Conservation (phyloP, 345 rosid species). For the Salix koriyanagi region DNA sequence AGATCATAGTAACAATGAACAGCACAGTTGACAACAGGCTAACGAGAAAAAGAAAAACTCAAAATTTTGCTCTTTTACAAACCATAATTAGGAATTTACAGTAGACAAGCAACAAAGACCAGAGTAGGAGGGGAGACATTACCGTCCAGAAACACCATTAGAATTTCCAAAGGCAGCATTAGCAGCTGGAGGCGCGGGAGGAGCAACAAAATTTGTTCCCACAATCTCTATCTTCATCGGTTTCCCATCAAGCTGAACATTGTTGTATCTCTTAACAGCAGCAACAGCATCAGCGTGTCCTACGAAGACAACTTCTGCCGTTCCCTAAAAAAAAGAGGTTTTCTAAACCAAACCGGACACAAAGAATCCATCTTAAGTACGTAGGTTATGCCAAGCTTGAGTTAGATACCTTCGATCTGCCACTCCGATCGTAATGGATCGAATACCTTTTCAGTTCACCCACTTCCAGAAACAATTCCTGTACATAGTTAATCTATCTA, state of each 20-base stretch:
- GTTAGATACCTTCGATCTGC: conserved; percentile 88
- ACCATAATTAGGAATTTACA: neutral
- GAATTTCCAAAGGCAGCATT: conserved; percentile 39
- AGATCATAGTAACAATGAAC: neutral
- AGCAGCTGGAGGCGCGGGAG: conserved; percentile 38
- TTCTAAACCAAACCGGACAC: conserved; percentile 37
- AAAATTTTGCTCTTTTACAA: neutral
- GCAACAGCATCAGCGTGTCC: conserved; percentile 70
- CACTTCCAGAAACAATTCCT: conserved; percentile 88
- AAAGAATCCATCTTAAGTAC: conserved; percentile 33
- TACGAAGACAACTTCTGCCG: conserved; percentile 85
- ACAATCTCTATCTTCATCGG: conserved; percentile 93
- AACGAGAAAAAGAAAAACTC: neutral
- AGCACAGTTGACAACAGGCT: neutral
- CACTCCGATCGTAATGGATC: conserved; percentile 84
- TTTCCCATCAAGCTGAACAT: conserved; percentile 93
- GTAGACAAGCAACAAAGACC: neutral
- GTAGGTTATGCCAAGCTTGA: conserved; percentile 34
- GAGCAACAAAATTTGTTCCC: conserved; percentile 59
- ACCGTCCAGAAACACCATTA: conserved; percentile 58
- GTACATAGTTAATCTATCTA: conserved; percentile 6
- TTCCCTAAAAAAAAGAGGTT: conserved; percentile 62
- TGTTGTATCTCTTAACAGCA: conserved; percentile 87
- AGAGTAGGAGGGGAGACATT: conserved; percentile 7
- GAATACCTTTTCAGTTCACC: conserved; percentile 86